phyloP scores from a whole-genome alignment of 306 rosid genomes.

The Ziziphus jujuba region DNA sequence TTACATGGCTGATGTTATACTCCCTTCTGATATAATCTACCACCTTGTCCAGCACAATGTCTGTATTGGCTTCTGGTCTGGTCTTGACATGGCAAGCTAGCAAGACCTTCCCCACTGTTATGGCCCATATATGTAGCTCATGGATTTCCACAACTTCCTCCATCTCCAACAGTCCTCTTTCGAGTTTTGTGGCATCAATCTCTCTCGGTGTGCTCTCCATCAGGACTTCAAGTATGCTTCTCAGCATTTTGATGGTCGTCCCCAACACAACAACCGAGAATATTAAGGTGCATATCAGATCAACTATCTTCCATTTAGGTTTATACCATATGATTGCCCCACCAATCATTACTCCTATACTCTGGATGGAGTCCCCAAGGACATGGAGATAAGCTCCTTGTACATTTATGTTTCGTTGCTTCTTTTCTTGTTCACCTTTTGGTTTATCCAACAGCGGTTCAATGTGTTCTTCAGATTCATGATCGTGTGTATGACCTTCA shows the following conservation, averaged over 20 bases:
- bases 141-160: constrained; percentile 77
- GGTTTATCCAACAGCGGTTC: constrained; percentile 52
- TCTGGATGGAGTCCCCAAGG: constrained; percentile 72
- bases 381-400: constrained; percentile 84
- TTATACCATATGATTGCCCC: constrained; percentile 75
- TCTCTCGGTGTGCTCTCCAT: constrained; percentile 85
- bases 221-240: constrained; percentile 68
- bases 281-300: constrained; percentile 63
- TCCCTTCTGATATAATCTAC: constrained; percentile 65
- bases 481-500: constrained; percentile 26
- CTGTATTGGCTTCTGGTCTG: constrained; percentile 77
- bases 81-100: constrained; percentile 80
- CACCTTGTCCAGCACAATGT: constrained; percentile 64
- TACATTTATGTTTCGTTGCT: constrained; percentile 57
- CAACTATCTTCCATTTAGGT: constrained; percentile 67
- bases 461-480: constrained; percentile 21
- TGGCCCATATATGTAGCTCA: constrained; percentile 83
- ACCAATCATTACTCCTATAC: constrained; percentile 80
- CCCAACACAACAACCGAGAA: constrained; percentile 67
- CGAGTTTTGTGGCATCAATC: constrained; percentile 67
- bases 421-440: constrained; percentile 32
- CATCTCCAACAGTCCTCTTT: constrained; percentile 60
- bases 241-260: constrained; percentile 64
- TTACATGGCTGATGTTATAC: constrained; percentile 74
- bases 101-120: constrained; percentile 69